These are phyloP conservation scores for Quercus berberidifolia DNA, from an alignment of 306 rosid genomes.

Conservation along the genomic window DNA sequence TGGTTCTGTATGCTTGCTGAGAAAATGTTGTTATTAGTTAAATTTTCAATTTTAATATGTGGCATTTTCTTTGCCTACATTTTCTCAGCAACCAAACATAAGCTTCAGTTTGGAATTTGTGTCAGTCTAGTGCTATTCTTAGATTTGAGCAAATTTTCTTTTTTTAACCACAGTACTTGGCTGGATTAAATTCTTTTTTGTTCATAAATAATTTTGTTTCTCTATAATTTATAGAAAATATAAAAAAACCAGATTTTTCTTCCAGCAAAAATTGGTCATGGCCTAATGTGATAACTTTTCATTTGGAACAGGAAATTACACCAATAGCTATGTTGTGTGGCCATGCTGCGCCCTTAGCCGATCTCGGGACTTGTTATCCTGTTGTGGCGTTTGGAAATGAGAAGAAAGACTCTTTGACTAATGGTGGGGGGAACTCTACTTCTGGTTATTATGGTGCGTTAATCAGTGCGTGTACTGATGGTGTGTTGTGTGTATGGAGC, in stretches of 20 bases:
- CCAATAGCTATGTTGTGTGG: slow-evolving; percentile 89
- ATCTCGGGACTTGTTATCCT: slow-evolving; percentile 69
- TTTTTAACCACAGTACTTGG: not conserved
- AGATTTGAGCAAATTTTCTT: not conserved
- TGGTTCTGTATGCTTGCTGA: not conserved
- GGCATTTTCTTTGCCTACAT: not conserved
- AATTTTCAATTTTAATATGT: not conserved
- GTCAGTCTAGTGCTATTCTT: not conserved
- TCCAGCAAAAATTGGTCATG: not conserved
- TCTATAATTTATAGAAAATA: not conserved
- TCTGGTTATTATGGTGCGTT: slow-evolving; percentile 49
- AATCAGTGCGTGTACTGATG: slow-evolving; percentile 82
- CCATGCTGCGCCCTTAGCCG: slow-evolving; percentile 77
- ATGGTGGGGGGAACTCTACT: slow-evolving; percentile 22
- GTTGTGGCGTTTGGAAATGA: slow-evolving; percentile 33
- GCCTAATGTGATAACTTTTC: not conserved
- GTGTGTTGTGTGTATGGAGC: slow-evolving; percentile 94
- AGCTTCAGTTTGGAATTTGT: not conserved
- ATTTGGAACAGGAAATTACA: slow-evolving; percentile 58
- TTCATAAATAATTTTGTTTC: not conserved
- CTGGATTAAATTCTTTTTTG: not conserved
- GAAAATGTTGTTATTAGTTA: not conserved
- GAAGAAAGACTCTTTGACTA: slow-evolving; percentile 17
- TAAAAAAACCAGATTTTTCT: not conserved
- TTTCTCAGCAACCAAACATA: not conserved